phyloP scores from a whole-genome alignment of 78 protist genomes.

The Protostelium mycophagum region DNA sequence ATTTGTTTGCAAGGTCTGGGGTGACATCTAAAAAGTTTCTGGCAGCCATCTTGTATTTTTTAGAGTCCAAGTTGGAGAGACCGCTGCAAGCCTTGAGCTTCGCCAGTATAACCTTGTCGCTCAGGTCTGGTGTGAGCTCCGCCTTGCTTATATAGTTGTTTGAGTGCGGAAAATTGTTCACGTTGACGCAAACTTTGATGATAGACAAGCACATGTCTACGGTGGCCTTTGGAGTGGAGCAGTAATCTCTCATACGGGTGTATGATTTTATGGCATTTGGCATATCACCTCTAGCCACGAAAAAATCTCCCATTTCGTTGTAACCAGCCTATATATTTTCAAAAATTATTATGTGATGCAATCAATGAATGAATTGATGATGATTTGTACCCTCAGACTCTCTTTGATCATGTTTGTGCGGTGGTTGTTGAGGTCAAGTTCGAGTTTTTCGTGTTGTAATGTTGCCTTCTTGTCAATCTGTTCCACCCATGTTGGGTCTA shows the following conservation, averaged over 20 bases:
- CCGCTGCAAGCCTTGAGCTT: slow-evolving; percentile 58
- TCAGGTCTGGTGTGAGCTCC: slow-evolving; percentile 40
- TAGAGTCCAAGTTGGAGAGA: slow-evolving; percentile 46
- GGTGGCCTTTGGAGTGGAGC: slow-evolving; percentile 63
- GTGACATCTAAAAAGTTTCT: slow-evolving; percentile 49
- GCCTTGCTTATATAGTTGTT: slow-evolving; percentile 69
- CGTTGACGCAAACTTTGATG: slow-evolving; percentile 42
- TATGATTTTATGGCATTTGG: slow-evolving; percentile 71
- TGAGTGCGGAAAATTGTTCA: slow-evolving; percentile 63
- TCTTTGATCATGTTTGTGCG: slow-evolving; percentile 69
- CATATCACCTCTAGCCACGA: slow-evolving; percentile 67
- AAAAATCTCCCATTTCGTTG: slow-evolving; percentile 76
- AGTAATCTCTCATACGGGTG: slow-evolving; percentile 84
- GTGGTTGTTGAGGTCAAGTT: slow-evolving; percentile 56
- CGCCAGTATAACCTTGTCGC: slow-evolving; percentile 9
- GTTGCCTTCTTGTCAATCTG: slow-evolving; percentile 10
- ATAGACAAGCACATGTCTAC: slow-evolving; percentile 77
- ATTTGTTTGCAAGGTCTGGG: slow-evolving; percentile 14
- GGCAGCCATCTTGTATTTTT: slow-evolving; percentile 59
- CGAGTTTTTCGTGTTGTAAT: slow-evolving; percentile 32
- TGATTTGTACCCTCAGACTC: slow-evolving; percentile 48
- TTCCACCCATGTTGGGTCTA: slow-evolving; percentile 41
- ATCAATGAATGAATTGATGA: neutral
- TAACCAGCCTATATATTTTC: slow-evolving; percentile 39
- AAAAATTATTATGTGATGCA: neutral